Percentiles rank a stretch among this genome's conserved stretches.
Evolutionary conservation across 768 basidiomycete species (phyloP).

Genomic region (Collybiopsis luxurians): DNA sequence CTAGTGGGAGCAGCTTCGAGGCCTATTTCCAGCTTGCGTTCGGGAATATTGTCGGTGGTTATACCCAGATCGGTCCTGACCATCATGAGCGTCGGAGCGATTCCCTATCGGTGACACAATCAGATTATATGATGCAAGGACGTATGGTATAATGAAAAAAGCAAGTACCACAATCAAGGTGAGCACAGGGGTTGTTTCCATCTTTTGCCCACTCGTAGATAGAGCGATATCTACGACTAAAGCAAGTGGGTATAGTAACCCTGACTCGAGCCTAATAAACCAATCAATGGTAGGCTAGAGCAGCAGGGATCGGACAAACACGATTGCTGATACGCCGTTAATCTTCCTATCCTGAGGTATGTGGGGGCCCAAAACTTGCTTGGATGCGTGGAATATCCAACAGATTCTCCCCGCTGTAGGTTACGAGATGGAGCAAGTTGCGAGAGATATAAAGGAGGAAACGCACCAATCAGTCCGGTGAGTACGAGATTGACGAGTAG

Average conservation of each 20-base stretch:
- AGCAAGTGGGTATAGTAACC: background rate
- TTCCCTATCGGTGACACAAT: background rate
- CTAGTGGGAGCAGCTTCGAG: too few species aligned
- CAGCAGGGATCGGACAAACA: background rate
- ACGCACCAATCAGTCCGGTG: background rate
- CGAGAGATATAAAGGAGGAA: background rate
- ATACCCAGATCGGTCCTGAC: background rate
- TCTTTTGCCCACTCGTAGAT: background rate
- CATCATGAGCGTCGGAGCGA: conserved; percentile 2
- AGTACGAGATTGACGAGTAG: background rate
- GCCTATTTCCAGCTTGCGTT: background rate
- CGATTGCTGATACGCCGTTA: background rate
- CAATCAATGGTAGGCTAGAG: background rate
- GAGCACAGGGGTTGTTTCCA: background rate
- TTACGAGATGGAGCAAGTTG: background rate
- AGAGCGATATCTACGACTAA: background rate
- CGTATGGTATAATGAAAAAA: background rate
- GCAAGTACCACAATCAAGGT: background rate
- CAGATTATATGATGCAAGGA: background rate
- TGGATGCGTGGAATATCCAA: background rate
- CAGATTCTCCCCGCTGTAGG: background rate
- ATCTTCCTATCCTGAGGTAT: background rate
- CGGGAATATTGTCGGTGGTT: background rate
- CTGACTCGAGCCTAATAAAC: background rate
- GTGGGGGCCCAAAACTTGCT: background rate